Base-by-base conservation (phyloP, 306 rosid genomes). In the Fagus crenata region DNA sequence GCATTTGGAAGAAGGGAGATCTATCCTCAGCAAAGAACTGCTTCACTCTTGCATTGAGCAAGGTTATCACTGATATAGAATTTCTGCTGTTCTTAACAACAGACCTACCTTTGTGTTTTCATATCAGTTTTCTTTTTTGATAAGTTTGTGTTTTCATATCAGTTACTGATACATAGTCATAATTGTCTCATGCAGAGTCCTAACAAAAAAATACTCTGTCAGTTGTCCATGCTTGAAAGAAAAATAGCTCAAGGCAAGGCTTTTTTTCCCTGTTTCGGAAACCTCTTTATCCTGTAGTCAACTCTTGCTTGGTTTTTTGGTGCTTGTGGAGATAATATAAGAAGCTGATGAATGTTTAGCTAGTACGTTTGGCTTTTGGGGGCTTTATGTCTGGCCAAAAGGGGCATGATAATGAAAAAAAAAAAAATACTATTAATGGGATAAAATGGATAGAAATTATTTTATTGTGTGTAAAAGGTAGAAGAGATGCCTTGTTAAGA, bases 1-100 rank as follows among this genome's bases (percentile, higher is more conserved):
- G 97, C 86, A 95, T 92, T 81, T 92, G 98, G 98, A 95, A 95
- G 83, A 95, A 95, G 82, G 97, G 97, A 67, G 97, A 95, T 82
- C 82, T 95, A 75, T 69, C 85, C 58, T 86, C 92, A 8, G 92
- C 98, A 73, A 92, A 92, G 83, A 92, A 95, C 82, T 92, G 97
- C 82, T 90, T 90, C 73, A 89, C 78, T 76, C 89, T 87, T 78
- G 97, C 97, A 15, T 81, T 95, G 76, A 86, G 85, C 85, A 95
- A 95, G 97, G 98, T 94, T 78, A 67, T 53, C 67, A 32, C 28
- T 51, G 15, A 71, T 72, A 60, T 73, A 82, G 8, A 32, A 73
- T 65, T 78, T 61, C 2, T 43, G 7, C 13, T 22, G 37, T 64
- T 83, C 63, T 41, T 73, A 42, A 43, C 49, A 67, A 36, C 28